Base-by-base conservation (phyloP, 1,139 yeast genomes). In the Suzukiozyma palmioleophila region DNA sequence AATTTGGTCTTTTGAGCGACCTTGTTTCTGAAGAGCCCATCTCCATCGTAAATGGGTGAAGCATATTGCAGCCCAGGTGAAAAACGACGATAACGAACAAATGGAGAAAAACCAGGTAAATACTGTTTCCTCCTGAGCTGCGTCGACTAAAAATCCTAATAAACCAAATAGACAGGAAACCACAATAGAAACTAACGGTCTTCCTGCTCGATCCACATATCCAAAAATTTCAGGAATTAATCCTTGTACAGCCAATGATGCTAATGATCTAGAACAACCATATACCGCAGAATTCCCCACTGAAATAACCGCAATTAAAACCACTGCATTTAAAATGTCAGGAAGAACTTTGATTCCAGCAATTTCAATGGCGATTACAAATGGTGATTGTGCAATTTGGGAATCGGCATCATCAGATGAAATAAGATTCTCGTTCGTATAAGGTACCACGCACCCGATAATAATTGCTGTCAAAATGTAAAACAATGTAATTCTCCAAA, bases 401-500 rank as follows among this genome's bases (percentile, higher is more conserved):
- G 51, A 47, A 39, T 57, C 52, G 9, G 45, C 46, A 40, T 65
- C 76, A 51, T 48, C 50, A 13, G 31, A 28, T 8, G 16, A n/a
- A 44, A 73, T 59, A 49, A 73, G 62, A 38, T 51, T 51, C 6
- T 49, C 57, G 52, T 66, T 59, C 43, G 49, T 61, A 54, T 60
- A 69, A 32, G 68, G 77, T 46, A 66, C 76, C 53, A 73, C 62
- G 46, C 69, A 66, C 4, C 78, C 79, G 44, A 73, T 68, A 27
- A 73, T 58, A 35, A 73, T 57, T 14, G 76, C 64, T 4, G 75
- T 69, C 45, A 71, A 52, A 39, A 64, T 60, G 62, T 81, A 82
- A 59, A 81, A 82, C 28, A 81, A 58, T 26, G 77, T 63, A 40
- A 82, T 77, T 72, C 88, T 77, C 85, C 86, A 81, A 53, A 81